Base-by-base conservation (phyloP, 1,284 basidiomycete species). In the Leccinum colubrinum region DNA sequence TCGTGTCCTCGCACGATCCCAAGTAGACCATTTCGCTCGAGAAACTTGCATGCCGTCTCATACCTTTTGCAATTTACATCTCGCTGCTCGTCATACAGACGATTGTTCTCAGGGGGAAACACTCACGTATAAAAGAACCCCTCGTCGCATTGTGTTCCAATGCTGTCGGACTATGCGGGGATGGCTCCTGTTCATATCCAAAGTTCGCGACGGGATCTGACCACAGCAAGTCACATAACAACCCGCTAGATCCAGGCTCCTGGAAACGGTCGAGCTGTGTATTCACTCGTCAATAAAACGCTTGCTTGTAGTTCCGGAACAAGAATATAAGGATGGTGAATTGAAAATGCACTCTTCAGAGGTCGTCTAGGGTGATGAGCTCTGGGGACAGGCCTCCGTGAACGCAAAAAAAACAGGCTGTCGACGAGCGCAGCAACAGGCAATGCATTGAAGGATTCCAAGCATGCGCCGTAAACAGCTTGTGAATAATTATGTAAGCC, bases 1-100 rank as follows among this genome's bases (percentile, higher is more conserved):
- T 99, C 97, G 71, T 99, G 97, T 11, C 95, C 97, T 59, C 97
- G 89, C 67, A 99, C 97, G 68, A 99, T 90, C 12, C 95, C 95
- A 22, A 99, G 81, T 5, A 99, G 82, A 62, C 88, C 85, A 72
- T 98, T 99, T 54, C 95, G 85, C 69, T 98, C 95, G 17, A 99
- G 83, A 79, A 99, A 99, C 67, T 92, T 86, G 75, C 95, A 97
- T 1, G 93, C 95, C 0, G 97, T 96, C 51, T 91, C 90, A 72
- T 97, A 97, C 56, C 94, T 96, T 53, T 52, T 57, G 15, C 12
- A 56, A 39, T 8, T 17, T 46, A 6, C 37, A 41, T 39, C 14
- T 41, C 33, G 22, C 14, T 5, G 48, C 58, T 63, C 50, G 53
- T 63, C 53, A 55, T 33, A n/a, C 39, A 22, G 17, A 53, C 55